A percentile compares a stretch with the other conserved stretches of the same genome.
phyloP scores from a whole-genome alignment of 345 rosid species.

The Euphorbia lathyris region DNA sequence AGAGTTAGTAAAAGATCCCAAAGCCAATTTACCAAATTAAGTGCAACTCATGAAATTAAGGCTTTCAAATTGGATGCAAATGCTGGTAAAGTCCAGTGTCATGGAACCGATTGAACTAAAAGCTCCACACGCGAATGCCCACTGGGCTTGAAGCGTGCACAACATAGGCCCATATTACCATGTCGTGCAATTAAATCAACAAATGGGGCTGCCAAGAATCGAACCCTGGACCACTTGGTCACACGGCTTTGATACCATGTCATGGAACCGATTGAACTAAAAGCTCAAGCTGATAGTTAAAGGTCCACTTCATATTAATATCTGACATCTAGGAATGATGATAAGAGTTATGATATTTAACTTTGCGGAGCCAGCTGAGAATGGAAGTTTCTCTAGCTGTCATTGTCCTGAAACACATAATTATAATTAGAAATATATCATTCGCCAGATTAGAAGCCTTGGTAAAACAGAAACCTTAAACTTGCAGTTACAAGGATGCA shows the following conservation, averaged over 20 bases:
- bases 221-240: too few species aligned
- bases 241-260: too few species aligned
- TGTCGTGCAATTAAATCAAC: too few species aligned
- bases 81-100: neutral
- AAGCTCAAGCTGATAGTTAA: too few species aligned
- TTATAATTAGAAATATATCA: neutral
- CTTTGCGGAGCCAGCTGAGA: neutral
- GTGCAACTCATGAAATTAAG: neutral
- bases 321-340: too few species aligned
- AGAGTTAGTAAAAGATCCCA: neutral
- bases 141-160: too few species aligned
- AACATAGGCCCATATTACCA: too few species aligned
- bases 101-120: too few species aligned
- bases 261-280: too few species aligned
- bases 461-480: neutral
- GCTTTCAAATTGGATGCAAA: neutral
- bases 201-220: too few species aligned
- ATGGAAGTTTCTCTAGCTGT: neutral
- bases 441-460: neutral
- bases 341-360: neutral
- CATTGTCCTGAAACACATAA: neutral
- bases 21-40: neutral
- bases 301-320: too few species aligned
- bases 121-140: too few species aligned
- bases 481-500: neutral